A percentile compares a stretch with the other conserved stretches of the same genome.
Evolutionary conservation across 1,284 basidiomycete species (phyloP).

Genomic region (Puccinia sorghi): DNA sequence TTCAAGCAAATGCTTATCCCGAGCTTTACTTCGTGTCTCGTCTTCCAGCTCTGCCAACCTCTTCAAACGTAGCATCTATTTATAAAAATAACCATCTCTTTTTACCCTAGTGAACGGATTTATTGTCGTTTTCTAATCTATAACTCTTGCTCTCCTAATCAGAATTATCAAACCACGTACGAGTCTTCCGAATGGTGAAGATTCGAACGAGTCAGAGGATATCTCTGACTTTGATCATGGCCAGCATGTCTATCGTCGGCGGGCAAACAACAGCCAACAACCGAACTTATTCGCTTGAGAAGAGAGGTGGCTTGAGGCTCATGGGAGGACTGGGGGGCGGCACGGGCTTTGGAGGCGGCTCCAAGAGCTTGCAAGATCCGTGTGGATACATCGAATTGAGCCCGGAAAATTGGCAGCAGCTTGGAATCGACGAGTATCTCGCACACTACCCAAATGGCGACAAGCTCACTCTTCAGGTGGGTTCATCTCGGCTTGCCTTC

Average conservation of each 20-base stretch:
- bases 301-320: slow-evolving; percentile 6
- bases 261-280: slow-evolving; percentile 6
- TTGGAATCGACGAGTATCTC: slow-evolving; percentile 44
- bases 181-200: not conserved
- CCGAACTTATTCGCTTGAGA: slow-evolving; percentile 6
- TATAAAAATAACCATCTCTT: not conserved
- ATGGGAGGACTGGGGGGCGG: not conserved
- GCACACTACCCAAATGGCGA: slow-evolving; percentile 40
- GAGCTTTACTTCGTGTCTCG: not conserved
- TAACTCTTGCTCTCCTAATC: not conserved
- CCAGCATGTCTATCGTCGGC: not conserved
- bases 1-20: not conserved
- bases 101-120: not conserved
- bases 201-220: not conserved
- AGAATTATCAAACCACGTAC: not conserved
- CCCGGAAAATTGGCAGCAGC: slow-evolving; percentile 32
- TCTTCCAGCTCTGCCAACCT: not conserved
- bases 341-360: slow-evolving; percentile 17
- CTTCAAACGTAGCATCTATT: not conserved
- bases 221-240: not conserved
- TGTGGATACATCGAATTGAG: slow-evolving; percentile 38
- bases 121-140: not conserved
- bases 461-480: slow-evolving; percentile 43
- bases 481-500: not conserved
- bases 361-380: slow-evolving; percentile 26